phyloP scores from a whole-genome alignment of 768 basidiomycete genomes.

The Rhizopogon vulgaris region DNA sequence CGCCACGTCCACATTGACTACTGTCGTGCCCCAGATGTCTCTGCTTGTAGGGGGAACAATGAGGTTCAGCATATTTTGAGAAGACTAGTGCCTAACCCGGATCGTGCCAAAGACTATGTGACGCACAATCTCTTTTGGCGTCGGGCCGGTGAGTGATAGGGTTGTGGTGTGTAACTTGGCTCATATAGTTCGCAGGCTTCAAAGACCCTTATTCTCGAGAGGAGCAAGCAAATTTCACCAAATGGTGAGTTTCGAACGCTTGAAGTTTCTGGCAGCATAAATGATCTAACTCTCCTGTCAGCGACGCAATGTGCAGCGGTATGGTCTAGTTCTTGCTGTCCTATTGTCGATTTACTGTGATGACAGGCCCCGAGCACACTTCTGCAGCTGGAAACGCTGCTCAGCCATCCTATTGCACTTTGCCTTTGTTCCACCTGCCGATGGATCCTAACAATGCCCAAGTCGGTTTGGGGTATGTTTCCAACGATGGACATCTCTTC shows the following conservation, averaged over 20 bases:
- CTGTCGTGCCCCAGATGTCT: slow-evolving; percentile 36
- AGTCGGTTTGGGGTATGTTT: slow-evolving; percentile 40
- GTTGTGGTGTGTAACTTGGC: background rate
- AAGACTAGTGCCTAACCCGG: slow-evolving; percentile 41
- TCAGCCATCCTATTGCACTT: slow-evolving; percentile 47
- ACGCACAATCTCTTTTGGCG: slow-evolving; percentile 53
- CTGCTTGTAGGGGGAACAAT: slow-evolving; percentile 31
- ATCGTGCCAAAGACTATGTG: slow-evolving; percentile 45
- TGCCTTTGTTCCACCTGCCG: slow-evolving; percentile 48
- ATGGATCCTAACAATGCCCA: slow-evolving; percentile 20
- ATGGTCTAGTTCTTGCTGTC: background rate
- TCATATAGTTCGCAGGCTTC: slow-evolving; percentile 35
- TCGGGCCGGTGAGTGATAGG: slow-evolving; percentile 39
- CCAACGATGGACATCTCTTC: slow-evolving; percentile 52
- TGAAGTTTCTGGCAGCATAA: background rate
- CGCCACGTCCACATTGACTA: slow-evolving; percentile 53
- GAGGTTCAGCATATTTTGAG: slow-evolving; percentile 41
- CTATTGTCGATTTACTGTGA: background rate
- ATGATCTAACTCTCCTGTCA: slow-evolving; percentile 10
- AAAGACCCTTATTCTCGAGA: slow-evolving; percentile 61
- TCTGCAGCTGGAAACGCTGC: slow-evolving; percentile 30
- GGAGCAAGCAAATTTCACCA: slow-evolving; percentile 45
- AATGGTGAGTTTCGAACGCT: slow-evolving; percentile 35
- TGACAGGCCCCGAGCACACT: slow-evolving; percentile 45
- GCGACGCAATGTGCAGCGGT: slow-evolving; percentile 51